Evolutionary conservation across 2,329 filamentous ascomycete genomes (phyloP), one percentile per base, ranked within the genome.

Genomic region (Magnaporthiopsis rhizophila): DNA sequence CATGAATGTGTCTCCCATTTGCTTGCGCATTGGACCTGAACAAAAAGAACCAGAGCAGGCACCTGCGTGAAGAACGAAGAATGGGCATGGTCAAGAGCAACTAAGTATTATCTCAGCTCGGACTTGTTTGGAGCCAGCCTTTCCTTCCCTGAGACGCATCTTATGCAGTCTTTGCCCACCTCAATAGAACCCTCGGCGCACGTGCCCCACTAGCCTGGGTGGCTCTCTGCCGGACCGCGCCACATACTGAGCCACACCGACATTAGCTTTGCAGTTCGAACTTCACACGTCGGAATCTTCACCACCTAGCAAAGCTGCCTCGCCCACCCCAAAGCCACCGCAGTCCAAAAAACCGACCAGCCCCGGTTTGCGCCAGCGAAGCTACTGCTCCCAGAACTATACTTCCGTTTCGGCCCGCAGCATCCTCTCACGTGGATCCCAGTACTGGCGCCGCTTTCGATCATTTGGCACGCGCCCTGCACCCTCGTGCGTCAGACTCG

Each of bases 261-360:
- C 45, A 53, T 53, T 53, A 53, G 45, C 45, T 53, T 53, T 53
- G 45, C 45, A 53, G 45, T 53, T 53, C n/a, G 45, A 53, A 53
- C 45, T 53, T 53, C 45, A 50, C 45, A 53, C 45, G 45, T 53
- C 45, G 45, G 45, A 53, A 53, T 53, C 45, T 53, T 53, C 30
- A 7, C 26, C 45, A 50, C 45, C 21, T 50, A 50, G 45, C 45
- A 50, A 50, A 50, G 45, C 45, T 50, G 45, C 45, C 45, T 53
- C 45, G 21, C 45, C 45, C 45, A 6, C 21, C 45, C 45, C 18
- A 21, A 53, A 53, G 45, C 45, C 45, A 53, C n/a, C 45, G 21
- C 45, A 53, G 45, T 53, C 18, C 5, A 24, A 24, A 53, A 24
- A n/a, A 21, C 45, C 45, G 21, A 53, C 45, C 45, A 24, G 1